Conservation (phyloP, 139 green algal genomes). For the Volvox reticuliferus region DNA sequence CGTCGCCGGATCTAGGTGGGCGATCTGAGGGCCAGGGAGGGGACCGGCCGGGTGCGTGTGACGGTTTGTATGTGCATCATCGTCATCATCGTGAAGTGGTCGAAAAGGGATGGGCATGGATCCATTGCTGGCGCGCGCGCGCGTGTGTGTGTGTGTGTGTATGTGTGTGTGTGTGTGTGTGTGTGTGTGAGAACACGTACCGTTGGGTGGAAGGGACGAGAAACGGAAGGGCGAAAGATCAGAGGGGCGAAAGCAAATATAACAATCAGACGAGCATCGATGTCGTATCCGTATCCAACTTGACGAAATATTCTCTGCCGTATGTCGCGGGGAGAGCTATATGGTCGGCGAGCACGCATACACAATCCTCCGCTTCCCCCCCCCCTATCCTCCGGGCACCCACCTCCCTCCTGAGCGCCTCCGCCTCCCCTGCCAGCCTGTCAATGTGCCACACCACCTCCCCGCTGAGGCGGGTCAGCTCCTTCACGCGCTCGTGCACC, state of each 20-base stretch:
- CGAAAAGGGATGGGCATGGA: not conserved
- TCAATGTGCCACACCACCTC: constrained; percentile 54
- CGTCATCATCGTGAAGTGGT: no score
- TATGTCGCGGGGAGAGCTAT: no score
- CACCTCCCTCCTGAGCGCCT: constrained; percentile 51
- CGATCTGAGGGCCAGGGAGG: not conserved
- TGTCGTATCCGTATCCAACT: no score
- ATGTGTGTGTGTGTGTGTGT: not conserved
- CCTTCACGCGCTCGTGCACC: not conserved
- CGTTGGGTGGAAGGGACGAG: no score
- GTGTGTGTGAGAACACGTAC: not conserved
- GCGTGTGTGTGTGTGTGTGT: not conserved
- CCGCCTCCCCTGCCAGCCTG: constrained; percentile 35
- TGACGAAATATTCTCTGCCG: no score
- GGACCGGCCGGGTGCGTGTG: not conserved
- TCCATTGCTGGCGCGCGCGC: no score
- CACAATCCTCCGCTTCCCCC: not conserved
- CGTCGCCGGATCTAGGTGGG: not conserved
- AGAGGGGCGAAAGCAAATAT: no score
- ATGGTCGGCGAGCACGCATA: no score
- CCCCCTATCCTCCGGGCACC: not conserved
- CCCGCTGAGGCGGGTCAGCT: constrained; percentile 2
- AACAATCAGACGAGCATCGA: no score
- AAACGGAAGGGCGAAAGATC: no score
- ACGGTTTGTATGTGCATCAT: not conserved